Conservation (phyloP, 805 yeast species). For the Isabelozyma rhagii region DNA sequence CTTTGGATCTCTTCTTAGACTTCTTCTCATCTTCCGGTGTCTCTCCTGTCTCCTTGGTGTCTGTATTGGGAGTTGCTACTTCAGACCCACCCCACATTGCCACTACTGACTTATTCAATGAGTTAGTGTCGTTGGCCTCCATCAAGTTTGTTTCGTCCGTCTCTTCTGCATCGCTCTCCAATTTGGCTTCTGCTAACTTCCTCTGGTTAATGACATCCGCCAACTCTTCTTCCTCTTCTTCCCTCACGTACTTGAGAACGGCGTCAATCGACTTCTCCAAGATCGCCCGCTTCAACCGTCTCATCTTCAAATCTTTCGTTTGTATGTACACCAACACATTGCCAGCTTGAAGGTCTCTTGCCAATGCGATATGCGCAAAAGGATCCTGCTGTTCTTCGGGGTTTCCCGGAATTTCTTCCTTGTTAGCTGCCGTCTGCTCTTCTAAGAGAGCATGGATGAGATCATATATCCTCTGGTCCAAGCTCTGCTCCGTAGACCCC, state of each 20-base stretch:
- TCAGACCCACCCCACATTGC: slow-evolving; percentile 54
- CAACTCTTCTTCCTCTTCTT: slow-evolving; percentile 62
- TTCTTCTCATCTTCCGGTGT: slow-evolving; percentile 22
- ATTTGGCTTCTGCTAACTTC: slow-evolving; percentile 17
- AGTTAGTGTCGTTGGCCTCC: slow-evolving; percentile 64
- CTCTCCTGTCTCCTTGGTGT: slow-evolving; percentile 3
- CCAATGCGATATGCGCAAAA: slow-evolving; percentile 50
- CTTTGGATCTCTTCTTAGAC: slow-evolving; percentile 53
- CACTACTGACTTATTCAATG: slow-evolving; percentile 74
- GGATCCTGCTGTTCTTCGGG: slow-evolving; percentile 27
- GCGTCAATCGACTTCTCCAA: slow-evolving; percentile 64
- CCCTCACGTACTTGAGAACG: slow-evolving; percentile 51
- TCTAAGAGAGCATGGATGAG: slow-evolving; percentile 57
- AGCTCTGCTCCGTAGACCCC: slow-evolving; percentile 9
- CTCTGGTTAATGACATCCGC: slow-evolving; percentile 19
- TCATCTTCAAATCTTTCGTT: slow-evolving; percentile 60
- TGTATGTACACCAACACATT: slow-evolving; percentile 62
- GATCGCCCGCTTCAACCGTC: slow-evolving; percentile 63
- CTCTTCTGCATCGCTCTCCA: slow-evolving; percentile 40
- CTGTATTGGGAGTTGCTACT: not conserved
- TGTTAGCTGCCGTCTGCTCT: slow-evolving; percentile 50
- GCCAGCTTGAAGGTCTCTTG: slow-evolving; percentile 50
- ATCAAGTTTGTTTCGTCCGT: slow-evolving; percentile 48
- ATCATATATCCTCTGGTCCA: slow-evolving; percentile 58
- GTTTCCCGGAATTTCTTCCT: slow-evolving; percentile 13